Conservation (phyloP, 805 yeast genomes). For the Komagataella ulmi region DNA sequence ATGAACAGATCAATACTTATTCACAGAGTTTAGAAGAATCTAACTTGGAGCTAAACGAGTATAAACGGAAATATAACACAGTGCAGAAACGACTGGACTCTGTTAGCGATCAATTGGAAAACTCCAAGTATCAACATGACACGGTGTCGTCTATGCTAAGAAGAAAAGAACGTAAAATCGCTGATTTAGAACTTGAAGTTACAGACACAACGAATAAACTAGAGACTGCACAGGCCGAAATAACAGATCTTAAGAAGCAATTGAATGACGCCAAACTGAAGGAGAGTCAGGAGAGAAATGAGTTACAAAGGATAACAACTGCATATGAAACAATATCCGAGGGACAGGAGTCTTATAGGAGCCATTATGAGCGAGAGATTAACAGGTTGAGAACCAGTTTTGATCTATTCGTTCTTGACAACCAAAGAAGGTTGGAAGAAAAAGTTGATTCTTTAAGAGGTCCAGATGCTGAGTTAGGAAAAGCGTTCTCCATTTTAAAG, state of each 20-base stretch:
- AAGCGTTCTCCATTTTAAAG: background rate
- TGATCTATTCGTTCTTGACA: slow-evolving; percentile 32
- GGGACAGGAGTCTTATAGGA: slow-evolving; percentile 23
- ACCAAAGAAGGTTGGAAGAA: slow-evolving; percentile 17
- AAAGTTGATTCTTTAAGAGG: background rate
- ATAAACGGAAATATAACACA: background rate
- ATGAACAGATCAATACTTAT: background rate
- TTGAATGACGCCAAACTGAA: slow-evolving; percentile 20
- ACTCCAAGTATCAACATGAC: background rate
- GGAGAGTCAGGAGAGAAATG: background rate
- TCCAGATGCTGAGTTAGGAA: background rate
- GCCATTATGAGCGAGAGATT: slow-evolving; percentile 21
- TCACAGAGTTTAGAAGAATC: background rate
- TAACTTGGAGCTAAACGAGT: background rate
- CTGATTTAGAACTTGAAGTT: background rate
- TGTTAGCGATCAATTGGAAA: background rate
- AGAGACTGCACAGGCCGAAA: background rate
- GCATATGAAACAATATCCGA: slow-evolving; percentile 14
- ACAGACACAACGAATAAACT: background rate
- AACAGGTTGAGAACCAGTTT: slow-evolving; percentile 27
- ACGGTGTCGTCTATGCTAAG: background rate
- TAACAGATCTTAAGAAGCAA: slow-evolving; percentile 16
- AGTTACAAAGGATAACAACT: background rate
- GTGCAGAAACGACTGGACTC: background rate
- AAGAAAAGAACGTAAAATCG: background rate